phyloP scores from a whole-genome alignment of 352 stramenopile genomes.

The Ophiocytium majus region DNA sequence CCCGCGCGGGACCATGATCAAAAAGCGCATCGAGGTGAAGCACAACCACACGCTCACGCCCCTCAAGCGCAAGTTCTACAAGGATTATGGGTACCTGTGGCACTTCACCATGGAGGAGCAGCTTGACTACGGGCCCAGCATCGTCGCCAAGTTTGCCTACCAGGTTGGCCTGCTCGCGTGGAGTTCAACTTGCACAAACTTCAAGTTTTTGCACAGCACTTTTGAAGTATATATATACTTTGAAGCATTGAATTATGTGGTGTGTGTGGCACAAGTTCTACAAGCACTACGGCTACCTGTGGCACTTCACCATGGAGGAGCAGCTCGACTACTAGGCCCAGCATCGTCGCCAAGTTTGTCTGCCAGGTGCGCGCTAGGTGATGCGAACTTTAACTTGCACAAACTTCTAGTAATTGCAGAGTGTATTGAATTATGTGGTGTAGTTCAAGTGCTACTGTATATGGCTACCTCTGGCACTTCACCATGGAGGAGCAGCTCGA shows the following conservation, averaged over 20 bases:
- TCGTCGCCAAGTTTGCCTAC: slow-evolving; percentile 73
- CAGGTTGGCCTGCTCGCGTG: not conserved
- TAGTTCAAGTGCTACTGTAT: slow-evolving; percentile 55
- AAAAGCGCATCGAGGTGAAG: slow-evolving; percentile 54
- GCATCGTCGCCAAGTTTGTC: slow-evolving; percentile 74
- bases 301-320: not conserved
- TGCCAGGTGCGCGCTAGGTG: slow-evolving; percentile 23
- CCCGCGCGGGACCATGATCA: slow-evolving; percentile 47
- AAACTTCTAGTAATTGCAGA: not conserved
- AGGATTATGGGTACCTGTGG: slow-evolving; percentile 57
- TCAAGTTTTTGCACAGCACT: not conserved
- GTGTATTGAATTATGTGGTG: no score
- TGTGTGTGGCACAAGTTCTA: not conserved
- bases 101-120: slow-evolving; percentile 77
- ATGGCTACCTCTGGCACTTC: slow-evolving; percentile 67
- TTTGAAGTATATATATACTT: no score
- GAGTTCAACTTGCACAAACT: not conserved
- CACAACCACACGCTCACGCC: slow-evolving; percentile 48
- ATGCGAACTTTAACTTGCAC: not conserved
- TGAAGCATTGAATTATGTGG: no score
- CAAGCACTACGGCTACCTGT: not conserved
- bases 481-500: slow-evolving; percentile 78
- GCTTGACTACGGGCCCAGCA: slow-evolving; percentile 76
- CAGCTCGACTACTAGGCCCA: slow-evolving; percentile 56
- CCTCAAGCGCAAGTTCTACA: slow-evolving; percentile 54